These are phyloP conservation scores for Neurospora sp. DNA, from an alignment of 2,329 filamentous ascomycete genomes.

Conservation along the genomic window DNA sequence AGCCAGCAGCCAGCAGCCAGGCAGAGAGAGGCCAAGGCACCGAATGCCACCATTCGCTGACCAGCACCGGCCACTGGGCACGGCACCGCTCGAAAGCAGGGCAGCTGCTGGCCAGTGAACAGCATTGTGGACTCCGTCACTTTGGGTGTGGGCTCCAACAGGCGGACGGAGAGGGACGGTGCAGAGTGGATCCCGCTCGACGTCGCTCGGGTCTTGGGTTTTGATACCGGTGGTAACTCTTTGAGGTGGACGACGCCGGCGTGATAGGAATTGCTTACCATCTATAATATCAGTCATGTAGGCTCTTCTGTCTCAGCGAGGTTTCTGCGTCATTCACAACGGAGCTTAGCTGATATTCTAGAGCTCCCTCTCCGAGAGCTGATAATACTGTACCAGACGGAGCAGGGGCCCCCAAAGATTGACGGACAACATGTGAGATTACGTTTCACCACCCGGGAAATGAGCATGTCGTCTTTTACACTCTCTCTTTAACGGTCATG, in stretches of 20 bases:
- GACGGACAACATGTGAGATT: not conserved
- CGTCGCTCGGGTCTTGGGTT: not conserved
- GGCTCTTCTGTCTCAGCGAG: not conserved
- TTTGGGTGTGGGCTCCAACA: not conserved
- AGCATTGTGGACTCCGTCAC: not conserved
- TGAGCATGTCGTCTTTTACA: not conserved
- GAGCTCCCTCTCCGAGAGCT: not conserved
- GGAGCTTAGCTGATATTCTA: no score
- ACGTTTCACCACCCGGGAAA: not conserved
- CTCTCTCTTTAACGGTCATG: not conserved
- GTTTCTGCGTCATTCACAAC: not conserved
- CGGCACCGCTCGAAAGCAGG: not conserved
- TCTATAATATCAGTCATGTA: no score
- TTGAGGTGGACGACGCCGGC: not conserved
- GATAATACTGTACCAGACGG: not conserved
- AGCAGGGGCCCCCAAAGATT: not conserved
- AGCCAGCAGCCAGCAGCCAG: not conserved
- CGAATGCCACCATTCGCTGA: not conserved
- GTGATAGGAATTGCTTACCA: not conserved
- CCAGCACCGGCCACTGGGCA: not conserved
- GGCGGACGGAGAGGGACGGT: not conserved
- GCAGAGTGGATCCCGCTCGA: not conserved
- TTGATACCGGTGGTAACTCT: not conserved
- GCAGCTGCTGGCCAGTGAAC: not conserved
- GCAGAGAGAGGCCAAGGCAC: not conserved